Evolutionary conservation across 345 rosid genomes (phyloP).

Genomic region (Salix dunnii): DNA sequence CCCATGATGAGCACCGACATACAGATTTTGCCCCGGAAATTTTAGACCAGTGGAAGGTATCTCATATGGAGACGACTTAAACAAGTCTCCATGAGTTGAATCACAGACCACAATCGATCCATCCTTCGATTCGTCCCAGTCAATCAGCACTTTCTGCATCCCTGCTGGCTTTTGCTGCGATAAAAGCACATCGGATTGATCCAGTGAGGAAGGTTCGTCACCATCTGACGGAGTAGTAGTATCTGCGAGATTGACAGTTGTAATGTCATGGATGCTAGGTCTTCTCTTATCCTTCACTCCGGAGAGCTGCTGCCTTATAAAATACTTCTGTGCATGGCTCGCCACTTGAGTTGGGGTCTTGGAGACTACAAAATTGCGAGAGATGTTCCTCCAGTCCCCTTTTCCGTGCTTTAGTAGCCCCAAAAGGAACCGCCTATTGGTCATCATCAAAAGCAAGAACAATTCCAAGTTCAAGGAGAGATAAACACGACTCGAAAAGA

Average conservation of each 20-base stretch:
- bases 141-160: conserved; percentile 23
- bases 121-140: conserved; percentile 25
- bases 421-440: conserved; percentile 62
- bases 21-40: conserved; percentile 32
- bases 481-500: not conserved
- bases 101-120: conserved; percentile 25
- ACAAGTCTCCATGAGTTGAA: conserved; percentile 26
- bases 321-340: conserved; percentile 98
- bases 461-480: not conserved
- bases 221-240: conserved; percentile 16
- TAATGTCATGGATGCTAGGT: conserved; percentile 94
- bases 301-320: conserved; percentile 71
- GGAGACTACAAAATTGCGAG: conserved; percentile 70
- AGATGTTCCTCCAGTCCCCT: conserved; percentile 98
- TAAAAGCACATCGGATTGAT: conserved; percentile 15
- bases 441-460: conserved; percentile 14
- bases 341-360: conserved; percentile 98
- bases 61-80: conserved; percentile 27
- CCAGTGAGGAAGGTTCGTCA: conserved; percentile 9
- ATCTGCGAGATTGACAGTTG: conserved; percentile 52
- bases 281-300: conserved; percentile 82
- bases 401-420: conserved; percentile 87
- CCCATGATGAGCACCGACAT: conserved; percentile 26
- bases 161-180: conserved; percentile 20
- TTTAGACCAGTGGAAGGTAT: conserved; percentile 29